Base-by-base conservation (phyloP, 768 basidiomycete species). In the Mycena crocata region DNA sequence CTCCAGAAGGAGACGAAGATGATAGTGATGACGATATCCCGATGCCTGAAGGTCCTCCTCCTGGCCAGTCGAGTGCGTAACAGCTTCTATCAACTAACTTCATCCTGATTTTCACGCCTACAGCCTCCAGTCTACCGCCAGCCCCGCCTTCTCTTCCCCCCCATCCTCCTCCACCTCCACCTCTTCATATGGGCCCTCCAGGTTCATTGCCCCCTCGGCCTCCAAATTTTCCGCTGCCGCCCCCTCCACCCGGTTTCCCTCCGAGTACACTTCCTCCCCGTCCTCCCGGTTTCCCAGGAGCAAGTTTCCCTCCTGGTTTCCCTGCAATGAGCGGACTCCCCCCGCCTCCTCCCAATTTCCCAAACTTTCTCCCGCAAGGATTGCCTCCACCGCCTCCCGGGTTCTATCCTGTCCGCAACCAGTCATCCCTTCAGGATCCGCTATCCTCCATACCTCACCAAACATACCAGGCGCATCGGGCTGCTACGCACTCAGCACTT, bases 11-110 rank as follows among this genome's bases (percentile, higher is more conserved):
- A 31, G 83, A 85, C 37, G 84, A 76, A 9, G 77, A 84, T 1
- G 84, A 84, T 40, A 88, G 86, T 55, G 94, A 94, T 63, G 94
- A 95, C 69, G 95, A 95, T 66, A 96, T 97, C 44, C 88, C 87
- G 15, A 92, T 97, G 90, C 96, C 96, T 15, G 91, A 90, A 57
- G 95, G 91, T 2, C 93, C 91, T 40, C 92, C 92, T 45, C 87
- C 88, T 3, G 79, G 79, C 48, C 66, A 65, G 21, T 62, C 72
- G 52, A 66, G 74, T 77, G 64, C 24, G 56, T 56, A 49, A 42
- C 30, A 28, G 56, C 30, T 17, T 4, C 19, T 34, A 13, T 28
- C 10, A 17, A 14, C 13, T 37, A n/a, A 17, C 7, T 31, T 44
- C 19, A 30, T 30, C 10, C 42, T 32, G 19, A 60, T 30, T 28